Base-by-base conservation (phyloP, 2,329 filamentous ascomycete species). In the Fusarium ramigenum region DNA sequence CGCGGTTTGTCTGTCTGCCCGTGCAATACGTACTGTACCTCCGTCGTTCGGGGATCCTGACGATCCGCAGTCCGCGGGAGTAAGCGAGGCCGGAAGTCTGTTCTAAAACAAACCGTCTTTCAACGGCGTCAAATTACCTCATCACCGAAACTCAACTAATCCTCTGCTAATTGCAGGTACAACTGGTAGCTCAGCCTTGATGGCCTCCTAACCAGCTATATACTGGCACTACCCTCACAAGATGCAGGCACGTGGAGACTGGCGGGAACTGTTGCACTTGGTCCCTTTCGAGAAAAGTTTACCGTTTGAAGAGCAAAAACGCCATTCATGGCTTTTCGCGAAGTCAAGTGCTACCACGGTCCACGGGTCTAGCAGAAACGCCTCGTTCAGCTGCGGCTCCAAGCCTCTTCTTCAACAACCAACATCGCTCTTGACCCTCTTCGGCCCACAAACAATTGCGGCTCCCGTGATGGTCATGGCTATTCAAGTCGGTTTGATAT, bases 161-260 rank as follows among this genome's bases (percentile, higher is more conserved):
- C 16, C 21, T 32, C 25, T 30, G 14, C 25, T 54, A 40, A 40
- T 28, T 54, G 23, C 34, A 54, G 34, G 34, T 40, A 52, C 14
- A 54, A 39, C 50, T 54, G 50, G 34, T 40, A 40, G 34, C 50
- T 30, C 58, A 74, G 70, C 54, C 59, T 67, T 60, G 58, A 65
- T 59, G 58, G 58, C 23, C 42, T 28, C 40, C 54, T 43, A 50
- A 52, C 36, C 46, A 49, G 36, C 47, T 67, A 28, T 28, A 7
- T 28, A 67, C 67, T 71, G 69, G 64, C 71, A 72, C 70, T 63
- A 68, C 63, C 66, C 59, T 64, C 64, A 39, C 16, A 46, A 58
- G n/a, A 57, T 56, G 44, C 66, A 73, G 69, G 70, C 75, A 74
- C 75, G 70, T 76, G 75, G 75, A 69, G 68, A 57, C 69, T 68